A percentile compares a stretch with the other conserved stretches of the same genome.
Conservation (phyloP, 257 asterid genomes). For the Ligustrum vulgare region DNA sequence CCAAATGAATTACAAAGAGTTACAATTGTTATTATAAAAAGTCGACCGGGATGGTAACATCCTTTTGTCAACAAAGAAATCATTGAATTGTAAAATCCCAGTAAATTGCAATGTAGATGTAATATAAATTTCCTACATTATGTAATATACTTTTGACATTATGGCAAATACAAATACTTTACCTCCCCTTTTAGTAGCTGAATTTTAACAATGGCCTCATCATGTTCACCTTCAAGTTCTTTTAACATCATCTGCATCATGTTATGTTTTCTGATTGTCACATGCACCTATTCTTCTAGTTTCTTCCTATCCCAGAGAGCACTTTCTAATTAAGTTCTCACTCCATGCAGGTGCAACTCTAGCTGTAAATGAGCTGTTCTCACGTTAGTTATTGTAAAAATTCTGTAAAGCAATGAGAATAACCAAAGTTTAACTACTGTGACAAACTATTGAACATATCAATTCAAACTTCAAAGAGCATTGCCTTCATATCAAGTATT, state of each 20-base stretch:
- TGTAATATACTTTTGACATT: neutral
- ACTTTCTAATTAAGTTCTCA: conserved; percentile 47
- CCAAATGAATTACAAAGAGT: neutral
- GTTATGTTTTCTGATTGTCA: conserved; percentile 38
- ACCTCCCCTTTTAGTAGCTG: conserved; percentile 58
- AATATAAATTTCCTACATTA: neutral
- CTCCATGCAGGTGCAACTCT: conserved; percentile 45
- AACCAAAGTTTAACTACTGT: conserved; percentile 30
- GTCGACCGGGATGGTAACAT: neutral
- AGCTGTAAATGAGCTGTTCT: conserved; percentile 48
- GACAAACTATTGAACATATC: conserved; percentile 31
- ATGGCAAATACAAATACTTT: neutral
- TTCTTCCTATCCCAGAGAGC: conserved; percentile 48
- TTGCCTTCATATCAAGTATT: conserved; percentile 25
- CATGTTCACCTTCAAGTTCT: conserved; percentile 71
- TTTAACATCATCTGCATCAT: conserved; percentile 40
- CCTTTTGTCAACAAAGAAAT: neutral
- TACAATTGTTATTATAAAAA: neutral
- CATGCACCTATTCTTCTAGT: conserved; percentile 36
- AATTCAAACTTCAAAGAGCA: conserved; percentile 34
- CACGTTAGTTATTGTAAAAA: conserved; percentile 20
- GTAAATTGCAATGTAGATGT: neutral
- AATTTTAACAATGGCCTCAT: conserved; percentile 50
- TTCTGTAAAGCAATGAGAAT: neutral
- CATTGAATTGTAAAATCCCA: neutral